A percentile compares a stretch with the other conserved stretches of the same genome.
These are phyloP conservation scores for Boletellus ananas DNA, from an alignment of 768 basidiomycete genomes.

Conservation along the genomic window DNA sequence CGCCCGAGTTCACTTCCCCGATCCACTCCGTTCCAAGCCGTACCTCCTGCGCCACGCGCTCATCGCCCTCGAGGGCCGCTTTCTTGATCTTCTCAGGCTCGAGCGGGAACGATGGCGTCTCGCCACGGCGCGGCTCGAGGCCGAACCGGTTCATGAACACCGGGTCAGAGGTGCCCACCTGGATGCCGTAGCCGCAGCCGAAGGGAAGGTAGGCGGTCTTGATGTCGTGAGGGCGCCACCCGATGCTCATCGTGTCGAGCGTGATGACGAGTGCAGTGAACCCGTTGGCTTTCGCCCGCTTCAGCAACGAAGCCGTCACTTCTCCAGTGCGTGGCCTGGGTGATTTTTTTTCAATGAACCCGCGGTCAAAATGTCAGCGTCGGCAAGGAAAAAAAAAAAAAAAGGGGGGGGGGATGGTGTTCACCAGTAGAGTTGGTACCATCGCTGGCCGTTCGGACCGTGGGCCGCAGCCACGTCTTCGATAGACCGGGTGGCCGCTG, in stretches of 20 bases:
- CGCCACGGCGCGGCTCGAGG: conserved; percentile 39
- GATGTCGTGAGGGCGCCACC: conserved; percentile 77
- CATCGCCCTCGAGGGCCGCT: conserved; percentile 46
- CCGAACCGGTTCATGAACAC: conserved; percentile 65
- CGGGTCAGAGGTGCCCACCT: conserved; percentile 71
- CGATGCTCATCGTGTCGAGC: conserved; percentile 67
- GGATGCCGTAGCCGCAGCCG: conserved; percentile 57
- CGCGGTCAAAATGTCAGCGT: too few species aligned
- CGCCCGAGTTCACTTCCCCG: conserved; percentile 57
- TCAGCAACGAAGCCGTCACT: conserved; percentile 59
- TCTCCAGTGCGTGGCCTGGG: conserved; percentile 60
- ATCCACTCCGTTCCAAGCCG: conserved; percentile 61
- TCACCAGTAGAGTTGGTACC: conserved; percentile 83
- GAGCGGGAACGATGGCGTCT: conserved; percentile 54
- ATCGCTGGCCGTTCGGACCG: conserved; percentile 56
- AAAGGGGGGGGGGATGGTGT: too few species aligned
- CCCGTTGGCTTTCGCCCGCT: conserved; percentile 60
- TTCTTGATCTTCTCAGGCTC: conserved; percentile 44
- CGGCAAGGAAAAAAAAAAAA: too few species aligned
- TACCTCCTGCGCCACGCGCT: conserved; percentile 32
- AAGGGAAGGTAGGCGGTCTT: conserved; percentile 64
- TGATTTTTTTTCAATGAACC: background rate
- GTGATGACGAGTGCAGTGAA: conserved; percentile 76
- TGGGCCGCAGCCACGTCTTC: conserved; percentile 76
- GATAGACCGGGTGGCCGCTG: conserved; percentile 67